Base-by-base conservation (phyloP, 2,329 filamentous ascomycete species). In the Penicillium sp. region DNA sequence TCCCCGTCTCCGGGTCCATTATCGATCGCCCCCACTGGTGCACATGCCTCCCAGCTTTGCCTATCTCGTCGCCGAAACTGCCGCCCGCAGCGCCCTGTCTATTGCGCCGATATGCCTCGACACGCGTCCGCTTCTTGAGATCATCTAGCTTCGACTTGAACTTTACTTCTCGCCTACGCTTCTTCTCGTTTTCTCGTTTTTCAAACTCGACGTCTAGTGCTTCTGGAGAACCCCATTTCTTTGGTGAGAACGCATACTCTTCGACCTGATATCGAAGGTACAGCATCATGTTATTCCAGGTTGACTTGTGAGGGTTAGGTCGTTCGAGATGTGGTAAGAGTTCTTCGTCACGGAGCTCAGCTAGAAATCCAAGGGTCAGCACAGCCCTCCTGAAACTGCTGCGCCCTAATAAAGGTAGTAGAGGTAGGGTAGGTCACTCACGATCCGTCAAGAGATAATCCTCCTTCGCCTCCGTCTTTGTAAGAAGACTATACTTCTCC, bases 261-360 rank as follows among this genome's bases (percentile, higher is more conserved):
- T 99, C 95, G 2, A 99, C 91, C 74, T 99, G 95, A 64, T 88
- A 96, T 0, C 95, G 90, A 23, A 99, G 83, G 75, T 95, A 99
- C 2, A 99, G 85, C 90, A 97, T 97, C 95, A 99, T 99, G 81
- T 96, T 92, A 76, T 97, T 93, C 92, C 93, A 99, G 62, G 93
- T 93, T 0, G 91, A 88, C 76, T 97, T 97, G 79, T 97, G 95
- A 0, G 95, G 95, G 71, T 99, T 99, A 1, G 95, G 94, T 38
- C 90, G 89, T 58, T 91, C 90, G 8, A 99, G 84, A 75, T 96
- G 93, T 0, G 94, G 94, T 0, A 99, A 83, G 1, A 99, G 82
- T 17, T 93, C 90, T 61, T 88, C 86, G 72, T 99, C 95, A 70
- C 90, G 90, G n/a, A 99, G 85, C 76, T 99, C 95, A 41, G 93